Conservation (phyloP, 805 yeast species). For the Babjeviella inositovora region DNA sequence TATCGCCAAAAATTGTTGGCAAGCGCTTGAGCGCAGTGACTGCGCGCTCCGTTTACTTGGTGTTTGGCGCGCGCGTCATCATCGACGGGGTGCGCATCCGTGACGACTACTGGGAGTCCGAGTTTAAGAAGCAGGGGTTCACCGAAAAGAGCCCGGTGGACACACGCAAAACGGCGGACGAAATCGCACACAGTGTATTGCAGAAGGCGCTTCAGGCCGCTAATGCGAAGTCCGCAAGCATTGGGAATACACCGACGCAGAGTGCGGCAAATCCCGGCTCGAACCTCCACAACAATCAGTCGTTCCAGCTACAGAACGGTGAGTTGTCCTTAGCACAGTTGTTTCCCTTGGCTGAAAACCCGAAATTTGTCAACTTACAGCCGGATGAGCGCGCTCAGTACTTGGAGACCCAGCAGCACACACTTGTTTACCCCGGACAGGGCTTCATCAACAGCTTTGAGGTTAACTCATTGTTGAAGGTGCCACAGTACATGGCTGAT, state of each 20-base stretch:
- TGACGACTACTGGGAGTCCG: conserved; percentile 42
- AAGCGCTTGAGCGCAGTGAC: no score
- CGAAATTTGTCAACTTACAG: no score
- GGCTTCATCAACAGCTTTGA: conserved; percentile 11
- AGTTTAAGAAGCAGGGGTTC: conserved; percentile 21
- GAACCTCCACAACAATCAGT: conserved; percentile 7
- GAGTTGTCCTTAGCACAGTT: conserved; percentile 5
- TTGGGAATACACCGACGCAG: neutral
- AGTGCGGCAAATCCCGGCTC: conserved; percentile 1
- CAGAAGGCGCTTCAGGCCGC: conserved; percentile 1
- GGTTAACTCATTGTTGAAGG: conserved; percentile 6
- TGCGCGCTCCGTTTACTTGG: conserved; percentile 25
- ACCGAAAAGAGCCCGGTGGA: conserved; percentile 24
- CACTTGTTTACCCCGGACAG: conserved; percentile 11
- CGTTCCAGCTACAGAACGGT: conserved; percentile 9
- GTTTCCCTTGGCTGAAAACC: no score
- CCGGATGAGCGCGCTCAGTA: no score
- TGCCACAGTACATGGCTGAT: conserved; percentile 8
- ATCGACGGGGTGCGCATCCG: conserved; percentile 26
- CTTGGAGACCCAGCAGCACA: no score
- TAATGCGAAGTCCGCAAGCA: neutral
- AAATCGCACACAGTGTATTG: conserved; percentile 3
- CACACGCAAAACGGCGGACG: neutral
- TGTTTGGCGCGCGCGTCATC: conserved; percentile 33
- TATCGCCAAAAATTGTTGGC: no score